Evolutionary conservation across 257 asterid species (phyloP).

Genomic region (Nyctanthes arbortristis): DNA sequence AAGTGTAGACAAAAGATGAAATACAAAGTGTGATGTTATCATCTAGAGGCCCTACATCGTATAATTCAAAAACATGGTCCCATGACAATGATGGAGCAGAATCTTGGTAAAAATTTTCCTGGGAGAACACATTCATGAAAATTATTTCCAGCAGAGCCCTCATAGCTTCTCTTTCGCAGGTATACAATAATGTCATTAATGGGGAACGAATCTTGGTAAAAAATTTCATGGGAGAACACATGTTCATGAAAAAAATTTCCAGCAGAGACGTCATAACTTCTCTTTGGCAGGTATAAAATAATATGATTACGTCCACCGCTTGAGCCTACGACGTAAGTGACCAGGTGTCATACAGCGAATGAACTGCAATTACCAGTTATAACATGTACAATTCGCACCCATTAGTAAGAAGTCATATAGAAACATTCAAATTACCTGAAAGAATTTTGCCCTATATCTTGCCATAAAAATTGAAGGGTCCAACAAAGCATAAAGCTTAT

Average conservation of each 20-base stretch:
- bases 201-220: too few species aligned
- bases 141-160: not conserved
- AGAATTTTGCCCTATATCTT: constrained; percentile 83
- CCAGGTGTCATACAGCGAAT: too few species aligned
- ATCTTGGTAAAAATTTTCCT: not conserved
- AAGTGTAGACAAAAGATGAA: not conserved
- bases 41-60: not conserved
- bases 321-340: not conserved
- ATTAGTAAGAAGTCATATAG: not conserved
- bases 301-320: too few species aligned
- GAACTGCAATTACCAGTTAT: not conserved
- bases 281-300: too few species aligned
- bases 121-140: not conserved
- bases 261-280: too few species aligned
- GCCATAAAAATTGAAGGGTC: constrained; percentile 91
- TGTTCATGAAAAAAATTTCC: not conserved
- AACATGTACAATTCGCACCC: not conserved
- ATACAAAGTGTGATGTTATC: not conserved
- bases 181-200: not conserved
- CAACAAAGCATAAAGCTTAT: constrained; percentile 80
- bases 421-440: constrained; percentile 51
- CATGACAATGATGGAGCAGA: not conserved
- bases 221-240: not conserved
- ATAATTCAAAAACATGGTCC: not conserved
- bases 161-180: not conserved